Conservation (phyloP, 2,329 filamentous ascomycete species). For the Claviceps cyperi region DNA sequence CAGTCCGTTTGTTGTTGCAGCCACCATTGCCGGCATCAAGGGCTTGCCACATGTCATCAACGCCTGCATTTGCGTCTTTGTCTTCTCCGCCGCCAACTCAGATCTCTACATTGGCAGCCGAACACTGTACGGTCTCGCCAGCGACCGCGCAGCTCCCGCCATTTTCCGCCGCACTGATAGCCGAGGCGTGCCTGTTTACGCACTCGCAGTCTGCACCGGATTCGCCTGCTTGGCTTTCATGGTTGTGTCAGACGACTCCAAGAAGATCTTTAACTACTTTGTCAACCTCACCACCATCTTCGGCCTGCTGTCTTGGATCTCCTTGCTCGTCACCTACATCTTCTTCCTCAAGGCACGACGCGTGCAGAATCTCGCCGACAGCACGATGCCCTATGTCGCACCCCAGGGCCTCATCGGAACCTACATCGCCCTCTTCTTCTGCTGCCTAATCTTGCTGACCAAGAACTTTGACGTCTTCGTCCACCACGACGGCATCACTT, state of each 20-base stretch:
- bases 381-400: conserved; percentile 46
- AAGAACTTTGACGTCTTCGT: conserved; percentile 72
- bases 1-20: conserved; percentile 62
- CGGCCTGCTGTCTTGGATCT: conserved; percentile 52
- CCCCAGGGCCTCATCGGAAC: conserved; percentile 61
- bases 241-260: conserved; percentile 44
- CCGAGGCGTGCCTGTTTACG: conserved; percentile 54
- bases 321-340: conserved; percentile 53
- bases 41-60: conserved; percentile 55
- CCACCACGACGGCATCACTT: conserved; percentile 33
- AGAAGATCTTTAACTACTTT: conserved; percentile 47
- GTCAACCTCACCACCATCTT: conserved; percentile 56
- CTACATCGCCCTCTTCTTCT: conserved; percentile 52
- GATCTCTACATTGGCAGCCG: conserved; percentile 64
- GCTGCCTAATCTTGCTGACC: conserved; percentile 59
- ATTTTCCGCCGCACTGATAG: conserved; percentile 59
- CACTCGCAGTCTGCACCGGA: conserved; percentile 43
- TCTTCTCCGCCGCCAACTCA: conserved; percentile 64
- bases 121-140: conserved; percentile 58
- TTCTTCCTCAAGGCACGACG: conserved; percentile 48
- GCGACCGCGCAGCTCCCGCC: conserved; percentile 54
- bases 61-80: conserved; percentile 59
- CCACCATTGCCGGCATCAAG: conserved; percentile 47
- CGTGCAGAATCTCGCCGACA: conserved; percentile 43
- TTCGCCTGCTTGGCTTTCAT: conserved; percentile 57